phyloP scores from a whole-genome alignment of 2,329 filamentous ascomycete genomes.

The Colletotrichum noveboracense region DNA sequence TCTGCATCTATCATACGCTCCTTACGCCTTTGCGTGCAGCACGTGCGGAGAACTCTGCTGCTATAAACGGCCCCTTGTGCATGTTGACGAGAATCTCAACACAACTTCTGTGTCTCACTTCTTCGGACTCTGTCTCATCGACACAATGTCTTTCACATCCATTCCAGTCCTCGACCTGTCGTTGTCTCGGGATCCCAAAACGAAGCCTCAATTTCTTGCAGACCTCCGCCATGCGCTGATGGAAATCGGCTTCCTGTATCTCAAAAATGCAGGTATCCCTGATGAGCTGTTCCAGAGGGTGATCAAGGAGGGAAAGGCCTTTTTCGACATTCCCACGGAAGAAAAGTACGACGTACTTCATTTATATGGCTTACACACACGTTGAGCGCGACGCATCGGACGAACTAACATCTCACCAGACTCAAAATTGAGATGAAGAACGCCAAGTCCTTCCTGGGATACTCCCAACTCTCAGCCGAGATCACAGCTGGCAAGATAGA shows the following conservation, averaged over 20 bases:
- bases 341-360: constrained; percentile 65
- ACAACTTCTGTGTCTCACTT: not conserved
- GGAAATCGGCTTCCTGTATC: constrained; percentile 87
- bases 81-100: not conserved
- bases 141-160: constrained; percentile 70
- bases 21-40: not conserved
- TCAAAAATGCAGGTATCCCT: constrained; percentile 79
- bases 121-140: not conserved
- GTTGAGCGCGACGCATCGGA: not conserved
- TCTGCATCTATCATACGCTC: not conserved
- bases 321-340: constrained; percentile 77
- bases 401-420: constrained; percentile 36
- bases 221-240: constrained; percentile 78
- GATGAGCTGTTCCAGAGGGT: constrained; percentile 69
- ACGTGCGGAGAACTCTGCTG: not conserved
- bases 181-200: constrained; percentile 63
- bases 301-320: constrained; percentile 69
- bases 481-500: constrained; percentile 78
- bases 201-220: constrained; percentile 75
- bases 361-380: not conserved
- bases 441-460: constrained; percentile 73
- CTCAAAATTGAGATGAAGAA: constrained; percentile 77
- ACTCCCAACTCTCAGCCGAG: constrained; percentile 69
- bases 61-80: not conserved
- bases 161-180: constrained; percentile 82